A percentile compares a stretch with the other conserved stretches of the same genome.
These are phyloP conservation scores for Neurospora sublineolata DNA, from an alignment of 495 filamentous ascomycete species.

Conservation along the genomic window DNA sequence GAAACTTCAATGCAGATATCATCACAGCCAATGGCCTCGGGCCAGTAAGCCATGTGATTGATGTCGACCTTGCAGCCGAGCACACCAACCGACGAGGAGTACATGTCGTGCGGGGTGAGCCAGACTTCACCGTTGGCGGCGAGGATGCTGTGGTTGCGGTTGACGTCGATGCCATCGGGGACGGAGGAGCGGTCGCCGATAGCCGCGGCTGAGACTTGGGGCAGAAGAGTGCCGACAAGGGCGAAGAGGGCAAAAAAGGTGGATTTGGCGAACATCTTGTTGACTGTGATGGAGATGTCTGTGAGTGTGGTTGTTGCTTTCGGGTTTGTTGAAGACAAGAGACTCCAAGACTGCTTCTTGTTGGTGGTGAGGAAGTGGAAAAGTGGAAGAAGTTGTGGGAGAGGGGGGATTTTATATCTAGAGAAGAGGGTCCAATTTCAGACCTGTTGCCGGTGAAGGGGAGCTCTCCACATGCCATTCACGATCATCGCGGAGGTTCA, in stretches of 20 bases:
- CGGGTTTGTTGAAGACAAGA: neutral
- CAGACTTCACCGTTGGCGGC: neutral
- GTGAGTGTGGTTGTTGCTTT: neutral
- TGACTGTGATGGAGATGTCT: neutral
- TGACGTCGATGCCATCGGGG: neutral
- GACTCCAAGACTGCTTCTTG: neutral
- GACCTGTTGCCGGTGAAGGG: neutral
- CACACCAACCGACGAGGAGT: conserved; percentile 31
- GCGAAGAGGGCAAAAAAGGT: neutral
- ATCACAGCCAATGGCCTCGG: conserved; percentile 26
- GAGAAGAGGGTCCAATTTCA: neutral
- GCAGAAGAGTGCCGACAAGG: neutral
- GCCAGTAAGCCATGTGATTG: conserved; percentile 33
- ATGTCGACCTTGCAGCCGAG: conserved; percentile 35
- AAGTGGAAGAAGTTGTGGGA: neutral
- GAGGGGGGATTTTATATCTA: neutral
- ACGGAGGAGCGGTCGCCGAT: neutral
- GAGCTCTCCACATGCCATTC: neutral
- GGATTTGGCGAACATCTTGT: neutral
- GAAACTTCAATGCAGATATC: conserved; percentile 29
- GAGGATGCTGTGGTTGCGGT: rapidly evolving
- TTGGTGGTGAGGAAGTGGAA: neutral
- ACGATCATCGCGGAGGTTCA: neutral
- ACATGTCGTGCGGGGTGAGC: conserved; percentile 31
- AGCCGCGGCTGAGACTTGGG: neutral